Conservation (phyloP, 495 filamentous ascomycete genomes). For the Oidiodendron maius region DNA sequence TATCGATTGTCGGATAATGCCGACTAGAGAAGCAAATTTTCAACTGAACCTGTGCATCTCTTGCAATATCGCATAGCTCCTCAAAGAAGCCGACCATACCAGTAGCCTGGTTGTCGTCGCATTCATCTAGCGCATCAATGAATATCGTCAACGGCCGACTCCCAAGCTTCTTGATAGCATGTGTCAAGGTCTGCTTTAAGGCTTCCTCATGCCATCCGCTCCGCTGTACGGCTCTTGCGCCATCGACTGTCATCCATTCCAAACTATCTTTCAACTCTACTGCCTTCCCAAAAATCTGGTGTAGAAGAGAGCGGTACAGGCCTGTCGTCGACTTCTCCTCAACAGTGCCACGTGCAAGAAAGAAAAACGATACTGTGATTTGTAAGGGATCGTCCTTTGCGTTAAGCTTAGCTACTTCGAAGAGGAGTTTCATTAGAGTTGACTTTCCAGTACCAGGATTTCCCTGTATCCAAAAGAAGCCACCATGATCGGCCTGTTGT, state of each 20-base stretch:
- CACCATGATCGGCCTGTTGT: slow-evolving; percentile 25
- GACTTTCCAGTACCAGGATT: no score
- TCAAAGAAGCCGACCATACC: slow-evolving; percentile 37
- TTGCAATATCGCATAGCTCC: slow-evolving; percentile 22
- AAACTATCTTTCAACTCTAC: slow-evolving; percentile 14
- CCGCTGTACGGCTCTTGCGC: slow-evolving; percentile 13
- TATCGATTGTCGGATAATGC: slow-evolving; percentile 29
- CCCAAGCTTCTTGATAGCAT: slow-evolving; percentile 17
- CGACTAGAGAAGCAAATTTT: slow-evolving; percentile 37
- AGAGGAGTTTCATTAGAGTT: slow-evolving; percentile 35
- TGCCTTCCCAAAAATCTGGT: slow-evolving; percentile 26
- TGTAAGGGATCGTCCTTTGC: slow-evolving; percentile 12
- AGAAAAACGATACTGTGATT: slow-evolving; percentile 33
- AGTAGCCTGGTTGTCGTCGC: slow-evolving; percentile 25
- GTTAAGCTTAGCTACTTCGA: slow-evolving; percentile 14
- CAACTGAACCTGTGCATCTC: slow-evolving; percentile 10
- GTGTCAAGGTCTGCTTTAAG: slow-evolving; percentile 14
- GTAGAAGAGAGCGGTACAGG: slow-evolving; percentile 27
- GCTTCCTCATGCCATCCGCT: slow-evolving; percentile 18
- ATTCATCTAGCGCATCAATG: slow-evolving; percentile 38
- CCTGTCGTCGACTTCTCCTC: slow-evolving; percentile 28
- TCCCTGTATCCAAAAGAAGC: slow-evolving; percentile 37
- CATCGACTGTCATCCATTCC: slow-evolving; percentile 14
- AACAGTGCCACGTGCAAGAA: slow-evolving; percentile 29
- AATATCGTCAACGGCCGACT: slow-evolving; percentile 21